phyloP scores from a whole-genome alignment of 2,329 filamentous ascomycete species.

The Fusarium fujikuroi region DNA sequence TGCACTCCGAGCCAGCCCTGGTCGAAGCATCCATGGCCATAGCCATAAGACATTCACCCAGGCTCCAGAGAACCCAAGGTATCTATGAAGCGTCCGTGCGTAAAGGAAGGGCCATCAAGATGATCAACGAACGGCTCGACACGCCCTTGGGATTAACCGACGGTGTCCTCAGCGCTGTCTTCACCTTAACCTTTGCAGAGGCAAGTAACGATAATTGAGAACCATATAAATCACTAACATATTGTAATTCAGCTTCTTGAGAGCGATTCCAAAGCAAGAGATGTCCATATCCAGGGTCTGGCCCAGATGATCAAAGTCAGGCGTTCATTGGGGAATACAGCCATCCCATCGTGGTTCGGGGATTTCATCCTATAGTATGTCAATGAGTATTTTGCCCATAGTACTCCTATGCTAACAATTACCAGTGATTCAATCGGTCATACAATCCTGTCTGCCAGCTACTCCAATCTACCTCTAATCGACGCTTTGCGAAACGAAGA shows the following conservation, averaged over 20 bases:
- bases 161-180: constrained; percentile 36
- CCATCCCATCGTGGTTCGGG: constrained; percentile 7
- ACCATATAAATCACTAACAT: rapidly evolving
- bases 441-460: background rate
- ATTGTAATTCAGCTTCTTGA: constrained; percentile 18
- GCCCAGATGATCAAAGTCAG: constrained; percentile 20
- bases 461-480: constrained; percentile 23
- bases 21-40: constrained; percentile 41
- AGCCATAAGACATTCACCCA: constrained; percentile 11
- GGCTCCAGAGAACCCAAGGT: background rate
- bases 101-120: constrained; percentile 24
- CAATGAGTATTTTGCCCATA: rapidly evolving
- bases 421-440: constrained; percentile 27
- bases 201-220: background rate
- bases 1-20: constrained; percentile 40
- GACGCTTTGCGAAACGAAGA: constrained; percentile 16
- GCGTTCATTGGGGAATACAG: background rate
- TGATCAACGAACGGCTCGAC: constrained; percentile 25
- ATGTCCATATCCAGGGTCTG: constrained; percentile 22
- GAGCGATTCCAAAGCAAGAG: constrained; percentile 11
- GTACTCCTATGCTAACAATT: rapidly evolving
- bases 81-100: background rate
- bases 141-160: constrained; percentile 15
- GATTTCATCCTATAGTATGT: constrained; percentile 16
- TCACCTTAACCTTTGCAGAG: constrained; percentile 32